These are phyloP conservation scores for Ogataea henricii DNA, from an alignment of 805 yeast genomes.

Conservation along the genomic window DNA sequence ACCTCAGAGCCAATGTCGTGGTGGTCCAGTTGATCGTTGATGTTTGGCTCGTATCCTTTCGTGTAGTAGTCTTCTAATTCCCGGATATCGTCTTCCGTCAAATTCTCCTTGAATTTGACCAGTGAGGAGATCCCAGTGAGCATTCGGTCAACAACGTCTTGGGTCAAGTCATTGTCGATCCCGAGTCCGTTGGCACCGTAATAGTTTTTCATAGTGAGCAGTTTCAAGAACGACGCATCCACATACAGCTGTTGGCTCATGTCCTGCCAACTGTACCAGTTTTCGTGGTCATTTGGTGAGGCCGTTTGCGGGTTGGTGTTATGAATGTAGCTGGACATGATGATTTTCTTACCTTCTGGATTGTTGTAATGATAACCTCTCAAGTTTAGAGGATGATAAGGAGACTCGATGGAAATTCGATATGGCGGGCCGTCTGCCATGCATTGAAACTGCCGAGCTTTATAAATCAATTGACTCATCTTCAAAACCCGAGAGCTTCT, in stretches of 20 bases:
- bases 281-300: slow-evolving; percentile 24
- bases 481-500: slow-evolving; percentile 24
- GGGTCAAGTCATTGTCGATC: slow-evolving; percentile 29
- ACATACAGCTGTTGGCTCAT: slow-evolving; percentile 41
- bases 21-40: not conserved
- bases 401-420: slow-evolving; percentile 29
- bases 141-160: slow-evolving; percentile 37
- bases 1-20: slow-evolving; percentile 4
- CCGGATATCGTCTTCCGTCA: slow-evolving; percentile 19
- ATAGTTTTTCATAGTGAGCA: slow-evolving; percentile 35
- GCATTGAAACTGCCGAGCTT: slow-evolving; percentile 31
- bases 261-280: slow-evolving; percentile 40
- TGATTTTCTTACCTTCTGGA: slow-evolving; percentile 23
- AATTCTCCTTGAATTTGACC: slow-evolving; percentile 23
- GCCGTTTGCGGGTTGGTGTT: slow-evolving; percentile 28
- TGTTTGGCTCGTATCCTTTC: slow-evolving; percentile 6
- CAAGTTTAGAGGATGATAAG: slow-evolving; percentile 33
- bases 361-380: slow-evolving; percentile 30
- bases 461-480: slow-evolving; percentile 26
- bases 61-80: slow-evolving; percentile 24
- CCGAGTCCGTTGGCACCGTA: slow-evolving; percentile 27
- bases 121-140: slow-evolving; percentile 29
- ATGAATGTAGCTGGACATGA: slow-evolving; percentile 28
- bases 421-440: slow-evolving; percentile 35
- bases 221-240: slow-evolving; percentile 40